Conservation (phyloP, 1,284 basidiomycete genomes). For the Trametes hirsuta region DNA sequence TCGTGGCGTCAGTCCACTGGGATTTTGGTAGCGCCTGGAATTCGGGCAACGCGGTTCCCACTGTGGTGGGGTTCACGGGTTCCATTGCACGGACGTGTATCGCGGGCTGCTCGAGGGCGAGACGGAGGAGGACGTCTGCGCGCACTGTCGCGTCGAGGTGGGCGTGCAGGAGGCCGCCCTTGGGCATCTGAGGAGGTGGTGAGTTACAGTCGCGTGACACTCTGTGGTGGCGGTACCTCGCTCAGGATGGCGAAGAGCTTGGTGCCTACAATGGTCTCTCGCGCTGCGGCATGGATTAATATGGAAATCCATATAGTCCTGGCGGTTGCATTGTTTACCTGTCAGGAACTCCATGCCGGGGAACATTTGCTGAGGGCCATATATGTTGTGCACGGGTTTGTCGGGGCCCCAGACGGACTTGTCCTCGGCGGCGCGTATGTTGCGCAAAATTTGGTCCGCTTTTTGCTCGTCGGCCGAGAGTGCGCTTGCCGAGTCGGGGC, state of each 20-base stretch:
- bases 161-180: constrained; percentile 71
- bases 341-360: constrained; percentile 80
- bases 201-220: background rate
- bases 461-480: constrained; percentile 46
- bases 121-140: constrained; percentile 48
- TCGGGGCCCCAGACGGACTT: constrained; percentile 58
- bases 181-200: constrained; percentile 63
- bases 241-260: constrained; percentile 60
- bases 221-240: constrained; percentile 45
- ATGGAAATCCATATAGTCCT: background rate
- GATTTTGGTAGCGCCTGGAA: constrained; percentile 48
- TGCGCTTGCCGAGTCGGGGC: constrained; percentile 39
- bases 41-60: constrained; percentile 50
- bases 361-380: constrained; percentile 49
- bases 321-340: constrained; percentile 37
- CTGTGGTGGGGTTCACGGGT: constrained; percentile 40
- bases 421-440: constrained; percentile 58
- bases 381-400: constrained; percentile 16
- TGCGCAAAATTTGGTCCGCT: constrained; percentile 59
- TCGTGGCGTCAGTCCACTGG: constrained; percentile 36
- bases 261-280: constrained; percentile 59
- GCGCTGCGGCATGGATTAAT: constrained; percentile 41
- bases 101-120: constrained; percentile 57
- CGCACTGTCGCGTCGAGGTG: constrained; percentile 75
- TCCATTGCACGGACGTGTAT: constrained; percentile 57